Evolutionary conservation across 345 rosid species (phyloP), one percentile per base, ranked within the genome.

Genomic region (Durio zibethinus): DNA sequence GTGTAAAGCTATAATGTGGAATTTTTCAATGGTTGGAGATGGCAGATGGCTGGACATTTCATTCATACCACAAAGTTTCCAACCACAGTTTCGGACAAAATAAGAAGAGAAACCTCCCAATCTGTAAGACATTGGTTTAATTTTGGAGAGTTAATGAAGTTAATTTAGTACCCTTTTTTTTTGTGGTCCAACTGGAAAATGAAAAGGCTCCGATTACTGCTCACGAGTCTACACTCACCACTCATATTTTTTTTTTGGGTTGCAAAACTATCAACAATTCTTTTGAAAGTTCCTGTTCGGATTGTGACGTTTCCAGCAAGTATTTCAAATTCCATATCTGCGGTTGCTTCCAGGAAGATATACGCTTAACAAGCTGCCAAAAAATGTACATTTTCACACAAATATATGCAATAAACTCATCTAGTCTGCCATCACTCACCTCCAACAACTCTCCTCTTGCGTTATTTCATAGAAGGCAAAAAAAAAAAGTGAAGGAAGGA

Each of bases 291-390:
- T 57, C 15, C 4, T 27, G 64, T 12, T 50, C 33, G 5, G 60
- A 71, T 71, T 33, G 43, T 33, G 74, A 71, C 42, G 27, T 71
- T 71, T 71, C 43, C 38, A 48, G 74, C 43, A 48, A 9, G 38
- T 4, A 71, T 52, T 20, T 18, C 61, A 10, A 33, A 50, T 31
- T 52, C 75, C 75, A n/a, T 72, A 50, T 33, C 61, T 33, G 61
- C 45, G 50, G 76, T 54, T 56, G 76, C 35, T 73, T 73, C 76
- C 76, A 73, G 36, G 65, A 73, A 73, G 50, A 2, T 15, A 52
- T 73, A 73, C 76, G 52, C 76, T 54, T 40, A 15, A 33, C 15
- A 73, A 38, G 35, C 76, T 29, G 62, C 75, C 63, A 70, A 70
- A 70, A 7, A 45, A 23, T 25, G 10, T 7, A 6, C 31, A 25